Percentiles rank a stretch among this genome's conserved stretches.
phyloP scores from a whole-genome alignment of 169 alveolate species.

The Plasmodium adleri region DNA sequence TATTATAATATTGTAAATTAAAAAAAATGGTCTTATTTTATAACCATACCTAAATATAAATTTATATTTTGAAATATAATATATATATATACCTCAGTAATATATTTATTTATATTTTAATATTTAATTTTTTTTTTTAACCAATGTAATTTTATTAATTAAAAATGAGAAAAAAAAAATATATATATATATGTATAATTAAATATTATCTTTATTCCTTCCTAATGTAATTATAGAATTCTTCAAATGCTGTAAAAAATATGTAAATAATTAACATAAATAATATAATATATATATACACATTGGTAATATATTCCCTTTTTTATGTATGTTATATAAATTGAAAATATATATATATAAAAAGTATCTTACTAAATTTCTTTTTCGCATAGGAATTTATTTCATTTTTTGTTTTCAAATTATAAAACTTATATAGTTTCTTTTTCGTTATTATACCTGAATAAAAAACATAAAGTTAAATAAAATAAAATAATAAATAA shows the following conservation, averaged over 20 bases:
- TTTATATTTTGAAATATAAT: no score
- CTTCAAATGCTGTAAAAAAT: slow-evolving; percentile 34
- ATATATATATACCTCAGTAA: no score
- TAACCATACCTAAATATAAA: no score
- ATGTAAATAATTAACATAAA: neutral
- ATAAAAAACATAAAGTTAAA: neutral
- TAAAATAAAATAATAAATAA: neutral
- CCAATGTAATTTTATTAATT: neutral
- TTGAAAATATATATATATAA: neutral
- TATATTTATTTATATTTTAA: neutral
- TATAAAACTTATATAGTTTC: slow-evolving; percentile 43
- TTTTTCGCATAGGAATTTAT: slow-evolving; percentile 17
- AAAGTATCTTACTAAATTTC: slow-evolving; percentile 36
- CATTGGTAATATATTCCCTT: neutral
- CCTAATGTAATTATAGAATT: slow-evolving; percentile 42
- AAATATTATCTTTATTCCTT: slow-evolving; percentile 11
- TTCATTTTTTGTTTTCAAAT: slow-evolving; percentile 26
- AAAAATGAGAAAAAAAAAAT: neutral
- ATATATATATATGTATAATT: neutral
- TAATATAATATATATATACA: neutral
- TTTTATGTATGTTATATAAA: no score
- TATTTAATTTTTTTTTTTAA: neutral
- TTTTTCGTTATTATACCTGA: slow-evolving; percentile 44
- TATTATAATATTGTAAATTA: no score
- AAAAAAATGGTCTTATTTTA: no score